Evolutionary conservation across 345 rosid genomes (phyloP), one percentile per base, ranked within the genome.

Genomic region (Arabidopsis thaliana): DNA sequence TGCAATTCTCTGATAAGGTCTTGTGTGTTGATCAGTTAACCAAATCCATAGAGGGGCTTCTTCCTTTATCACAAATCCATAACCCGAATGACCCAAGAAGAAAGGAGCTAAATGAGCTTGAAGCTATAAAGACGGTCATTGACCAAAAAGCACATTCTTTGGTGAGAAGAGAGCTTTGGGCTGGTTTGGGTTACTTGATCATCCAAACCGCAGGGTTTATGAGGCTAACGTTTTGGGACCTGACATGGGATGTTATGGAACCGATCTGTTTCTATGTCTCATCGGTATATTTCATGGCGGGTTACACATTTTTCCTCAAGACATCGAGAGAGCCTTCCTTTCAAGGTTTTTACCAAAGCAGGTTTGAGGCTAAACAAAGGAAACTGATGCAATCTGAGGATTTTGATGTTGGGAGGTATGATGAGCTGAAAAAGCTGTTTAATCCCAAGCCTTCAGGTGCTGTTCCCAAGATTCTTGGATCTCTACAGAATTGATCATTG

Each of bases 141-240:
- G 95, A 93, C 80, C 16, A 46, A 28, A 80, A 81, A 62, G 96
- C 98, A 0, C 86, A 83, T 14, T 25, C 71, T 1, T 73, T 82
- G 46, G 98, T 85, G 36, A 87, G 86, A 7, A 76, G 81, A 36
- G 99, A 96, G 76, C 89, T 96, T 7, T 86, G 92, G 95, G 57
- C 79, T 3, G 99, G 97, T 6, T 82, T 96, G 0, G 88, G 84
- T 20, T 89, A 79, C 85, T 51, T 93, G 44, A 83, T 91, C 36
- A 75, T 84, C 42, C 98, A 96, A 71, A 93, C 99, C 4, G 86
- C 85, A 0, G 97, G 73, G n/a, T 84, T 93, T 84, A 89, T 96
- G 97, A 86, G 99, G 83, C 85, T 96, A 33, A 96, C 99, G 0
- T 96, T 96, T 24, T 96, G 99, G 99, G 99, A 96, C 69, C 94